Base-by-base conservation (phyloP, 768 basidiomycete species). In the Guyanaporus albipodus region DNA sequence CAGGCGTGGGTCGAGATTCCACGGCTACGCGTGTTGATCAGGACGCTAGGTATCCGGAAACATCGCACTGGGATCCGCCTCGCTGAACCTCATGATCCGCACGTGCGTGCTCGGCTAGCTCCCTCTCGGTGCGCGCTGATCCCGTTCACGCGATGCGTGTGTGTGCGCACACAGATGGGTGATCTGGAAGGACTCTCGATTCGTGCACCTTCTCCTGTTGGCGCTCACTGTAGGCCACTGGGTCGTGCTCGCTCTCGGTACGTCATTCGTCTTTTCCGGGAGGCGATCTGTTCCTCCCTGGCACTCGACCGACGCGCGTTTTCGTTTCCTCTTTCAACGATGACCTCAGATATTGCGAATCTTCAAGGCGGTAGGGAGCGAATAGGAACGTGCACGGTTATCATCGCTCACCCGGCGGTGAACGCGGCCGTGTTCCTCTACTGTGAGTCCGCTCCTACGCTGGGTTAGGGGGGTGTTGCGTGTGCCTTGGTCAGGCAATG, bases 21-120 rank as follows among this genome's bases (percentile, higher is more conserved):
- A n/a, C n/a, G n/a, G n/a, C n/a, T n/a, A n/a, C n/a, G n/a, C n/a
- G n/a, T n/a, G n/a, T n/a, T n/a, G n/a, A n/a, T n/a, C n/a, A n/a
- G n/a, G 5, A 26, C 19, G 5, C 9, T 34, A 67, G 63, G 4
- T 56, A 8, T 3, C 42, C 4, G 55, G 33, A 17, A 36, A 53
- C 19, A 46, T 63, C 19, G 44, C 27, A 19, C 21, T 64, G 2
- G 60, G 46, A 19, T 57, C 43, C 22, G 11, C 40, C 35, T 65
- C 65, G 0, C 46, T 41, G 17, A 67, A 67, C 38, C 17, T 64
- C 36, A 56, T 67, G 54, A 49, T 67, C 42, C 60, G 65, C 42
- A 55, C 58, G 65, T 65, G 43, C 45, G 63, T 43, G 26, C n/a
- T n/a, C n/a, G n/a, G n/a, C n/a, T n/a, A n/a, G n/a, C n/a, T n/a